Base-by-base conservation (phyloP, 495 filamentous ascomycete species). In the Hypoxylon lenormandii region DNA sequence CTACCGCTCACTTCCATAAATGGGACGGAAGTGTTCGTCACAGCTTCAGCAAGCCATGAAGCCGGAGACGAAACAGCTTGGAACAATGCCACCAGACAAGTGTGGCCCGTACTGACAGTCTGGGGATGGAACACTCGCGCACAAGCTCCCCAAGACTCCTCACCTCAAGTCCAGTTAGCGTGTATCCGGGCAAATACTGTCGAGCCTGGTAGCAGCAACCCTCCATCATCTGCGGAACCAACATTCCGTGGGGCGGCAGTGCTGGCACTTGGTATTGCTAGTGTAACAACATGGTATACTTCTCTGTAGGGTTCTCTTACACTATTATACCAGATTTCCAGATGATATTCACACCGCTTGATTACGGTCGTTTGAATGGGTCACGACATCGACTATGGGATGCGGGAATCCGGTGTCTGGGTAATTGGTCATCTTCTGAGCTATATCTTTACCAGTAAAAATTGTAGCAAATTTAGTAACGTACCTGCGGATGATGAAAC, bases 41-140 rank as follows among this genome's bases (percentile, higher is more conserved):
- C 72, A 12, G 72, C 69, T 28, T 74, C 69, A 4, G 30, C 55
- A 0, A 50, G 64, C 13, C 72, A 74, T 21, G 65, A 69, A 21
- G 42, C 26, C n/a, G 65, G 47, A 6, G 61, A 74, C 48, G 15
- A 66, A 53, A 64, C 49, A 11, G 54, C 69, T 33, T 63, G 59
- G 57, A 36, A 33, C 19, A 61, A 72, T 1, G 72, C 72, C 0
- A 54, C 23, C 10, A 22, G 15, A 46, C 54, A 66, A 43, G 56
- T 28, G 10, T 72, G 65, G 65, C 72, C 72, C 5, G 48, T 70
- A n/a, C 23, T 74, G 22, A 66, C 69, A n/a, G 58, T 69, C 6
- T 74, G 72, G 72, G 68, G 72, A 5, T 74, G 69, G 68, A 74
- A 74, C 28, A 40, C 38, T 12, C 72, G 69, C n/a, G 68, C 72